These are phyloP conservation scores for Fusarium veterinarium DNA, from an alignment of 2,329 filamentous ascomycete genomes.

Conservation along the genomic window DNA sequence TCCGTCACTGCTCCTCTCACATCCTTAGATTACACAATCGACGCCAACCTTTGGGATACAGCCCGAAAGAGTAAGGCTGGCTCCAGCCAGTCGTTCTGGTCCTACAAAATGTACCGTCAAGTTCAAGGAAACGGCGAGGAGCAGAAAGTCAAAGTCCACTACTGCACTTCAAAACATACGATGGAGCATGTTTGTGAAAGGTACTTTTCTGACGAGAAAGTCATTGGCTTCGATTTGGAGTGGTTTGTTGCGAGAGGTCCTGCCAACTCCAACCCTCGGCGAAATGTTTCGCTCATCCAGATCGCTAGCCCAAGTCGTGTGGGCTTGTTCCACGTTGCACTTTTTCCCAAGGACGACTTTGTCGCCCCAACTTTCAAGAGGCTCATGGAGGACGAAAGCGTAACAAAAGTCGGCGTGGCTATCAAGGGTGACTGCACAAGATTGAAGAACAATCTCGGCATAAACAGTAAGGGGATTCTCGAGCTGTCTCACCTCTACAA, in stretches of 20 bases:
- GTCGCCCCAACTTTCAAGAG: slow-evolving; percentile 76
- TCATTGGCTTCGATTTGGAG: slow-evolving; percentile 92
- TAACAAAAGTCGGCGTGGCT: slow-evolving; percentile 82
- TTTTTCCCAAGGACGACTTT: slow-evolving; percentile 68
- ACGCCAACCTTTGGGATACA: slow-evolving; percentile 47
- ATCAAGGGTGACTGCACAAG: slow-evolving; percentile 79
- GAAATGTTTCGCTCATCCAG: slow-evolving; percentile 85
- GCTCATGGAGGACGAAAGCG: slow-evolving; percentile 76
- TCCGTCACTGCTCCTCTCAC: slow-evolving; percentile 42
- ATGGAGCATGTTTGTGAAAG: slow-evolving; percentile 74
- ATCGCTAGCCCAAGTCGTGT: slow-evolving; percentile 81
- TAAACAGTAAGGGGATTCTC: slow-evolving; percentile 75
- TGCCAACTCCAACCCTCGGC: slow-evolving; percentile 61
- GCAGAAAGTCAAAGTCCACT: slow-evolving; percentile 75
- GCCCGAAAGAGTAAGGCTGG: slow-evolving; percentile 61
- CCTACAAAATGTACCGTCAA: slow-evolving; percentile 73
- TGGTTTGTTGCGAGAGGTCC: slow-evolving; percentile 71
- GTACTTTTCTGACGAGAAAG: slow-evolving; percentile 74
- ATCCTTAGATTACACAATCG: slow-evolving; percentile 47
- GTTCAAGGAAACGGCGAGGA: slow-evolving; percentile 54
- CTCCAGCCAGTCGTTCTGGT: slow-evolving; percentile 71
- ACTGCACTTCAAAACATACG: slow-evolving; percentile 75
- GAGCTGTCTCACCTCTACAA: slow-evolving; percentile 88
- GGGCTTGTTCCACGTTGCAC: slow-evolving; percentile 82
- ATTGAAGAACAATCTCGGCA: slow-evolving; percentile 71